Evolutionary conservation across 2,329 filamentous ascomycete species (phyloP).

Genomic region (Pseudocercospora vitis): DNA sequence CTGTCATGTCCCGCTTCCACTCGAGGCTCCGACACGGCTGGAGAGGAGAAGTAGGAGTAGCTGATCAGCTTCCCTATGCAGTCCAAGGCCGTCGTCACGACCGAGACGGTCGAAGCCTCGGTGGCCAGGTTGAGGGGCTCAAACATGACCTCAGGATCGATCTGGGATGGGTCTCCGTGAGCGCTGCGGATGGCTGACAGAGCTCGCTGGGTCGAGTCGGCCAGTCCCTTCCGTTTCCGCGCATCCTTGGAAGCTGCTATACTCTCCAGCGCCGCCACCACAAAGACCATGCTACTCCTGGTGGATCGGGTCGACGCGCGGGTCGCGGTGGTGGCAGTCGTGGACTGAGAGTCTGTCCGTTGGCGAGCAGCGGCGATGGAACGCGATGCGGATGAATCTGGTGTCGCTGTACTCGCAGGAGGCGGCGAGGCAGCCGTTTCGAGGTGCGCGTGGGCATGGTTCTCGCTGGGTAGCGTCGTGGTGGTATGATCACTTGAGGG

Average conservation of each 20-base stretch:
- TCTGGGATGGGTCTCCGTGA: conserved; percentile 72
- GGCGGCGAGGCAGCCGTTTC: conserved; percentile 20
- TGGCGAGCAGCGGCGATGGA: conserved; percentile 37
- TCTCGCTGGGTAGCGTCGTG: conserved; percentile 7
- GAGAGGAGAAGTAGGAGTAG: conserved; percentile 91
- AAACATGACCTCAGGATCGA: conserved; percentile 90
- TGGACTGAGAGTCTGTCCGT: conserved; percentile 61
- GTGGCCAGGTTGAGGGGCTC: conserved; percentile 86
- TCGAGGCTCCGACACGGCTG: conserved; percentile 47
- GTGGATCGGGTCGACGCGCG: conserved; percentile 54
- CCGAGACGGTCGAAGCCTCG: conserved; percentile 76
- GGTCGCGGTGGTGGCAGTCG: conserved; percentile 49
- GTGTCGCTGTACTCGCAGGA: conserved; percentile 22
- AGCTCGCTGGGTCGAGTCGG: conserved; percentile 77
- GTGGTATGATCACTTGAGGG: background rate
- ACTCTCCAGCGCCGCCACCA: conserved; percentile 86
- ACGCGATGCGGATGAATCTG: conserved; percentile 24
- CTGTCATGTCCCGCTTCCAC: conserved; percentile 18
- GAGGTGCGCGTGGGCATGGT: conserved; percentile 13
- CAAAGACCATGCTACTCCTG: conserved; percentile 93
- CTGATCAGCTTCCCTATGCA: conserved; percentile 99
- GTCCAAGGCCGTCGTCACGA: conserved; percentile 88
- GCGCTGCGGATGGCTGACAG: conserved; percentile 75
- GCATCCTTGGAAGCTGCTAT: conserved; percentile 92
- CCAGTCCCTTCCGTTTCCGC: conserved; percentile 78